phyloP scores from a whole-genome alignment of 768 basidiomycete species.

The Pholiota conissans region DNA sequence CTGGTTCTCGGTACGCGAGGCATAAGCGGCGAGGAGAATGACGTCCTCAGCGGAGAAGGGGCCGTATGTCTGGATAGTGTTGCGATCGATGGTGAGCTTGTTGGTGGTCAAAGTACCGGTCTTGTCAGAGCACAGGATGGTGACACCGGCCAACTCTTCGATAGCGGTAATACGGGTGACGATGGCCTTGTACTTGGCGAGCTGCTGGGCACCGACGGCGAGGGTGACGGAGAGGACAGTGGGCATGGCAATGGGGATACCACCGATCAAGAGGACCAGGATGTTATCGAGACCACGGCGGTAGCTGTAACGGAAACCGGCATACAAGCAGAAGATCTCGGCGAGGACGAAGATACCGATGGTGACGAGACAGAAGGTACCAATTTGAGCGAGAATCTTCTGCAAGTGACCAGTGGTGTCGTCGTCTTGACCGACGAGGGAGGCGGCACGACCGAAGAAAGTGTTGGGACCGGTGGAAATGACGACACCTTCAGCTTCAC shows the following conservation, averaged over 20 bases:
- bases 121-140: conserved; percentile 99
- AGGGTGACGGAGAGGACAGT: conserved; percentile 98
- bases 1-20: conserved; percentile 98
- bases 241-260: conserved; percentile 99
- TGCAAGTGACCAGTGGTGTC: conserved; percentile 98
- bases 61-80: conserved; percentile 89
- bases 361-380: conserved; percentile 94
- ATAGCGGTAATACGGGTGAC: conserved; percentile 99
- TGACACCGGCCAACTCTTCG: conserved; percentile 97
- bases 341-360: conserved; percentile 96
- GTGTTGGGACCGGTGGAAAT: conserved; percentile 98
- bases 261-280: conserved; percentile 98
- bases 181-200: conserved; percentile 99
- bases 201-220: conserved; percentile 97
- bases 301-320: conserved; percentile 87
- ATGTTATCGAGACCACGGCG: conserved; percentile 96
- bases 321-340: conserved; percentile 93
- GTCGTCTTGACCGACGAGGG: conserved; percentile 95
- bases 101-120: conserved; percentile 98
- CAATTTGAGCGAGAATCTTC: conserved; percentile 97
- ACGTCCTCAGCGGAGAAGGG: conserved; percentile 88
- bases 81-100: conserved; percentile 96
- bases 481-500: conserved; percentile 98
- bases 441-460: conserved; percentile 98
- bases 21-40: conserved; percentile 92